phyloP scores from a whole-genome alignment of 2,329 filamentous ascomycete genomes.

The Exophiala alcalophila region DNA sequence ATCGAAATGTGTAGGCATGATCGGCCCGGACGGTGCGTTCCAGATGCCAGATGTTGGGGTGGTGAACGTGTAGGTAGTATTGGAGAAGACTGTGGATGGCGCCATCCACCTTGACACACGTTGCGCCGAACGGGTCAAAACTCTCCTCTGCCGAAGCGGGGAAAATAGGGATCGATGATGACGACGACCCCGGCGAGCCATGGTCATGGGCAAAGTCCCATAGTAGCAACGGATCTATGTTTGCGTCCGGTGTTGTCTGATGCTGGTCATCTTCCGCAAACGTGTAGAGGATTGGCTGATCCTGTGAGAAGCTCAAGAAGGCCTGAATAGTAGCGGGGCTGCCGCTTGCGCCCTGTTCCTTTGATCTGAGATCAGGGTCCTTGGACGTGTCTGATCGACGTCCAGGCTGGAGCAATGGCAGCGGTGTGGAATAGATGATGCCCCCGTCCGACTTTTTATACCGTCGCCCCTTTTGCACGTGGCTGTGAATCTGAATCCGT shows the following conservation, averaged over 20 bases:
- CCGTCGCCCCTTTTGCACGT: slow-evolving; percentile 17
- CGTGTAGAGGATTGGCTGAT: not conserved
- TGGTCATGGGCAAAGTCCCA: slow-evolving; percentile 5
- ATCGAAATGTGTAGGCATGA: slow-evolving; percentile 19
- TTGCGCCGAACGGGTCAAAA: slow-evolving; percentile 19
- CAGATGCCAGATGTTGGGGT: slow-evolving; percentile 23
- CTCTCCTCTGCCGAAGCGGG: slow-evolving; percentile 15
- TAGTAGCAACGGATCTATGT: slow-evolving; percentile 10
- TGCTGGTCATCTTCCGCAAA: not conserved
- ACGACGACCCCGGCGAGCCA: not conserved
- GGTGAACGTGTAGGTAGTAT: slow-evolving; percentile 19
- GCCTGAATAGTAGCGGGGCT: not conserved
- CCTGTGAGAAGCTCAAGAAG: not conserved
- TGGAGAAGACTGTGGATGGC: slow-evolving; percentile 18
- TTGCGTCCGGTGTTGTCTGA: not conserved
- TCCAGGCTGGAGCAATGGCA: slow-evolving; percentile 5
- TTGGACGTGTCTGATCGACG: not conserved
- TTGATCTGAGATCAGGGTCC: not conserved
- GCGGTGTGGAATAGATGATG: slow-evolving; percentile 1
- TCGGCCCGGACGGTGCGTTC: slow-evolving; percentile 12
- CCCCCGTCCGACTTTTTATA: slow-evolving; percentile 14
- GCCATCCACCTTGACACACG: slow-evolving; percentile 16
- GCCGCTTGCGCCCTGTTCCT: not conserved
- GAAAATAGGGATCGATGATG: slow-evolving; percentile 10
- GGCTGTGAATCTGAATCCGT: slow-evolving; percentile 20